Conservation (phyloP, 176 grass and related monocot genomes). For the maize (Zea mays) region DNA sequence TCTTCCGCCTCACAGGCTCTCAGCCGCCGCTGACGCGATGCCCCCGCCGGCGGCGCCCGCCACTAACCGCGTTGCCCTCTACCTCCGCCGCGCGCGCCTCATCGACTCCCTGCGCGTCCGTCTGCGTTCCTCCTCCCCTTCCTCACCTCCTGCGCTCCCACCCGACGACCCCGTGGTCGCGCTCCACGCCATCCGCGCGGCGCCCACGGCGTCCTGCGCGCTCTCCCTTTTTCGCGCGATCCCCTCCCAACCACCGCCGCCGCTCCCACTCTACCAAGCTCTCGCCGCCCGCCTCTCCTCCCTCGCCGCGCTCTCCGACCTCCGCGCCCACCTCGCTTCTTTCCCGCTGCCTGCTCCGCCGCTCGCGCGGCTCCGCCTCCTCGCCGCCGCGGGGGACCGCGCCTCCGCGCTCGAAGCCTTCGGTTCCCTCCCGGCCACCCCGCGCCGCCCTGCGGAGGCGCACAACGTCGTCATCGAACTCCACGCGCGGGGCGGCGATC, state of each 20-base stretch:
- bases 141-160: background rate
- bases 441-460: conserved; percentile 48
- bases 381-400: conserved; percentile 51
- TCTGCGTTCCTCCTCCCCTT: conserved; percentile 26
- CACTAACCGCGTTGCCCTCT: conserved; percentile 42
- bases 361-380: conserved; percentile 53
- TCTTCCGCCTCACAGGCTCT: background rate
- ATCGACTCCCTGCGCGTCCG: conserved; percentile 55
- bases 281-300: conserved; percentile 48
- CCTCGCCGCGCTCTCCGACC: conserved; percentile 35
- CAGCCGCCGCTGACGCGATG: conserved; percentile 26
- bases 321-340: conserved; percentile 42
- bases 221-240: conserved; percentile 36
- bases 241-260: conserved; percentile 31
- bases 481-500: conserved; percentile 36
- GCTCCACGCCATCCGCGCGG: conserved; percentile 46
- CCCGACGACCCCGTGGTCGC: conserved; percentile 46
- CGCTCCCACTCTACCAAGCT: conserved; percentile 48
- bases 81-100: conserved; percentile 62
- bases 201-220: conserved; percentile 39
- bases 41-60: background rate
- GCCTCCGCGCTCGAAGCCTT: conserved; percentile 42
- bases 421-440: conserved; percentile 37
- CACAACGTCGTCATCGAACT: conserved; percentile 63
- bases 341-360: conserved; percentile 52